Percentiles rank a stretch among this genome's conserved stretches.
phyloP scores from a whole-genome alignment of 257 asterid genomes.

The Nicotiana tabacum region DNA sequence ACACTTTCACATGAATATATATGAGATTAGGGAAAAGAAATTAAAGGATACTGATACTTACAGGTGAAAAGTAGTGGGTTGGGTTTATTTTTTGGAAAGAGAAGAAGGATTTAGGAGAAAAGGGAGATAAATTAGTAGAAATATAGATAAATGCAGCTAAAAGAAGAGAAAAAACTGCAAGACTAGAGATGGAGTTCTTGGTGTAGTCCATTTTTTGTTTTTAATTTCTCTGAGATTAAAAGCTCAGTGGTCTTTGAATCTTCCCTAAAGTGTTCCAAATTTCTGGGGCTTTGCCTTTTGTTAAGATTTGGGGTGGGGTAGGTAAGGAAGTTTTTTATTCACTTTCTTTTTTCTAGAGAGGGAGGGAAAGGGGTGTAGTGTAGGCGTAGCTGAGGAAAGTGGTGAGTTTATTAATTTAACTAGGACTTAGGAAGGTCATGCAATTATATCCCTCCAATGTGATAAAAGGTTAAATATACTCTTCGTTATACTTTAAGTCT shows the following conservation, averaged over 20 bases:
- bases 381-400: no score
- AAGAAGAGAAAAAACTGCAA: conserved; percentile 28
- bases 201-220: conserved; percentile 24
- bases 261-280: not conserved
- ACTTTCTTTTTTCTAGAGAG: no score
- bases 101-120: not conserved
- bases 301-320: not conserved
- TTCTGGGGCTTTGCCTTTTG: not conserved
- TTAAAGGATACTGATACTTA: conserved; percentile 12
- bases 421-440: conserved; percentile 3
- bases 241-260: not conserved
- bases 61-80: not conserved
- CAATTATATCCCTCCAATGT: not conserved
- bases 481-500: no score
- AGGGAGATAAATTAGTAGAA: conserved; percentile 21
- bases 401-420: no score
- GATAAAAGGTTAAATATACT: no score
- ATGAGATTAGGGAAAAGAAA: not conserved
- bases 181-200: conserved; percentile 27
- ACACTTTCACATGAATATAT: not conserved
- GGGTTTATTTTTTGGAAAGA: not conserved
- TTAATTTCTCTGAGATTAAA: not conserved
- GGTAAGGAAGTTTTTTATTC: not conserved
- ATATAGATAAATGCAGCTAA: conserved; percentile 22
- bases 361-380: no score